Percentiles rank a stretch among this genome's conserved stretches.
These are phyloP conservation scores for Backusella westeae DNA, from an alignment of 192 early-diverging fungal species.

Conservation along the genomic window DNA sequence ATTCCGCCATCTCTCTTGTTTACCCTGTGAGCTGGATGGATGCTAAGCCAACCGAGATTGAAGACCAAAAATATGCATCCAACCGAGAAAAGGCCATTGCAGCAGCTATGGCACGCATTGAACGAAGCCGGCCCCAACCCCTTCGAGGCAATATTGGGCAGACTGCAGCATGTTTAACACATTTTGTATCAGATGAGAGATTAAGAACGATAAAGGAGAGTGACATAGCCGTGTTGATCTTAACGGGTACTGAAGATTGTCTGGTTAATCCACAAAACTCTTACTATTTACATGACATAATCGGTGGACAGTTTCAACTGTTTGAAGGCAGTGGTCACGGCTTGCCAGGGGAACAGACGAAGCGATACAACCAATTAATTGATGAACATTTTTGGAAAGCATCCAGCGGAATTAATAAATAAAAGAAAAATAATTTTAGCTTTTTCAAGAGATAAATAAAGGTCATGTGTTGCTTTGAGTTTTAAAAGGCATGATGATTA, in stretches of 20 bases:
- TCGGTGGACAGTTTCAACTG: slow-evolving; percentile 24
- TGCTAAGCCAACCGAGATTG: slow-evolving; percentile 21
- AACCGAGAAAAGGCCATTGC: slow-evolving; percentile 22
- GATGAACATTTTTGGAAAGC: slow-evolving; percentile 29
- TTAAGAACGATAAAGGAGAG: slow-evolving; percentile 17
- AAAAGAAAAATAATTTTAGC: background rate
- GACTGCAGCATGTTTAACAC: slow-evolving; percentile 29
- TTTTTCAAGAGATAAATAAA: background rate
- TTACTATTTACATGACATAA: slow-evolving; percentile 23
- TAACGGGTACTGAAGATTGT: slow-evolving; percentile 39
- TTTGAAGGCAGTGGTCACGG: slow-evolving; percentile 42
- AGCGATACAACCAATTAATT: slow-evolving; percentile 35
- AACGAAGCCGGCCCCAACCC: slow-evolving; percentile 14
- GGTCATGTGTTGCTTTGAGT: background rate
- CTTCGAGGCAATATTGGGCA: slow-evolving; percentile 37
- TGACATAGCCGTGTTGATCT: slow-evolving; percentile 28
- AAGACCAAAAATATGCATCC: slow-evolving; percentile 11
- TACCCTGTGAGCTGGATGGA: slow-evolving; percentile 40
- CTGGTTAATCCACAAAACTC: slow-evolving; percentile 34
- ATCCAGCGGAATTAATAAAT: background rate
- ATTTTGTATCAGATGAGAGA: slow-evolving; percentile 34
- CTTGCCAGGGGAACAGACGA: slow-evolving; percentile 28
- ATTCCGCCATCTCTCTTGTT: slow-evolving; percentile 35
- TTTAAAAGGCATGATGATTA: slow-evolving; percentile 5
- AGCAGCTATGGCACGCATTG: background rate